A percentile compares a stretch with the other conserved stretches of the same genome.
Evolutionary conservation across 768 basidiomycete species (phyloP).

Genomic region (Auricularia sp.): DNA sequence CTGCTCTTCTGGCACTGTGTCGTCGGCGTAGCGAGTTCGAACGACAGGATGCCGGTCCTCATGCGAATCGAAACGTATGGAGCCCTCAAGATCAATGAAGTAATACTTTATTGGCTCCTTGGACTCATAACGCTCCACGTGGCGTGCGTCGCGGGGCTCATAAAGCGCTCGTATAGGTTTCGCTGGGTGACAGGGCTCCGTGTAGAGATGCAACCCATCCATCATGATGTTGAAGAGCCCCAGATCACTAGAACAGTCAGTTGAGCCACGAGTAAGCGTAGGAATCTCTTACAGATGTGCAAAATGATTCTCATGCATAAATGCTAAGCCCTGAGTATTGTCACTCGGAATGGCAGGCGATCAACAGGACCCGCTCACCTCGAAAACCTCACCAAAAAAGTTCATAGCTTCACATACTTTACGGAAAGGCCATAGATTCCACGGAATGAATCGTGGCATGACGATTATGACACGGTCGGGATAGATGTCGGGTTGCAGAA

Average conservation of each 20-base stretch:
- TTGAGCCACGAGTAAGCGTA: not conserved
- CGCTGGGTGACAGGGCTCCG: conserved; percentile 11
- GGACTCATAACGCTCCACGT: conserved; percentile 13
- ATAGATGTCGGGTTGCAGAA: conserved; percentile 12
- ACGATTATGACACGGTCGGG: conserved; percentile 19
- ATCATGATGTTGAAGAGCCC: conserved; percentile 12
- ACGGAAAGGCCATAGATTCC: conserved; percentile 22
- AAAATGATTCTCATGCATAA: conserved; percentile 28
- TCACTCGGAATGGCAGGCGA: too few species aligned
- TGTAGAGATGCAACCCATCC: conserved; percentile 13
- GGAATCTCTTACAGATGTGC: conserved; percentile 19
- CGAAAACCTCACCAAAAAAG: conserved; percentile 25
- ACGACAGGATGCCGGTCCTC: not conserved
- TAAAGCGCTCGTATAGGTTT: not conserved
- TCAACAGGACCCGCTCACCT: conserved; percentile 5
- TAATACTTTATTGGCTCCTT: conserved; percentile 18
- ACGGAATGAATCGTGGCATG: conserved; percentile 23
- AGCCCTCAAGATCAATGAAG: conserved; percentile 17
- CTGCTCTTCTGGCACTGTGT: conserved; percentile 13
- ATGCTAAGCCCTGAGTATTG: conserved; percentile 20
- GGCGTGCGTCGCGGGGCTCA: conserved; percentile 1
- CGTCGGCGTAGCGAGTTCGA: conserved; percentile 2
- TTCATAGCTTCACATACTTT: conserved; percentile 28
- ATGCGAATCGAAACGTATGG: conserved; percentile 6
- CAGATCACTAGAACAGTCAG: conserved; percentile 6